Conservation (phyloP, 2,329 filamentous ascomycete species). For the Penicillium sp. region DNA sequence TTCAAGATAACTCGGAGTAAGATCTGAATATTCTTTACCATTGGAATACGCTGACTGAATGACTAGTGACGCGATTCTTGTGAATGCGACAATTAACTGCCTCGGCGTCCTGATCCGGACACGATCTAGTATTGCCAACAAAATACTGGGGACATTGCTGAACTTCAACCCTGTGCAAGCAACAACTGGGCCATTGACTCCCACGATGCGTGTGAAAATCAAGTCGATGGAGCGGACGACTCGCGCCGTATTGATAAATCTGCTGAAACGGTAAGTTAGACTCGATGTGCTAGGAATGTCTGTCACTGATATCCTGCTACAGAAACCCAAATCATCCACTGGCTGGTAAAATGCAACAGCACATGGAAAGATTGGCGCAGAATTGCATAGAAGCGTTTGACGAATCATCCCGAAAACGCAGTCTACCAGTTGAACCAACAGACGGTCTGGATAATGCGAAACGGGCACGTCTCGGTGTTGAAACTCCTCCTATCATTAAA, state of each 20-base stretch:
- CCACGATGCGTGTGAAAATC: slow-evolving; percentile 74
- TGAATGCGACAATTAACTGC: slow-evolving; percentile 89
- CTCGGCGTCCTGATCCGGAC: slow-evolving; percentile 78
- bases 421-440: slow-evolving; percentile 64
- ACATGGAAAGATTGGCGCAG: slow-evolving; percentile 77
- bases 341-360: slow-evolving; percentile 74
- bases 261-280: slow-evolving; percentile 65
- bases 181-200: slow-evolving; percentile 70
- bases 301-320: slow-evolving; percentile 19
- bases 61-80: slow-evolving; percentile 73
- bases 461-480: slow-evolving; percentile 65
- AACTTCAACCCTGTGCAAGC: slow-evolving; percentile 89
- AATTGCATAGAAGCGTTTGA: slow-evolving; percentile 75
- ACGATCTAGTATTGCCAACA: slow-evolving; percentile 74
- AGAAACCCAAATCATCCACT: slow-evolving; percentile 79
- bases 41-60: not conserved
- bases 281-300: not conserved
- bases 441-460: slow-evolving; percentile 75
- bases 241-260: slow-evolving; percentile 74
- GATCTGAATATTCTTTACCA: not conserved
- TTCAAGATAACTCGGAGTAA: slow-evolving; percentile 83
- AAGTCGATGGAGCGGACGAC: slow-evolving; percentile 95
- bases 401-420: slow-evolving; percentile 71
- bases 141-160: slow-evolving; percentile 79
- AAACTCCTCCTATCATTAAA: slow-evolving; percentile 46